Evolutionary conservation across 176 grass and related monocot species (phyloP).

Genomic region (Triticum urartu): DNA sequence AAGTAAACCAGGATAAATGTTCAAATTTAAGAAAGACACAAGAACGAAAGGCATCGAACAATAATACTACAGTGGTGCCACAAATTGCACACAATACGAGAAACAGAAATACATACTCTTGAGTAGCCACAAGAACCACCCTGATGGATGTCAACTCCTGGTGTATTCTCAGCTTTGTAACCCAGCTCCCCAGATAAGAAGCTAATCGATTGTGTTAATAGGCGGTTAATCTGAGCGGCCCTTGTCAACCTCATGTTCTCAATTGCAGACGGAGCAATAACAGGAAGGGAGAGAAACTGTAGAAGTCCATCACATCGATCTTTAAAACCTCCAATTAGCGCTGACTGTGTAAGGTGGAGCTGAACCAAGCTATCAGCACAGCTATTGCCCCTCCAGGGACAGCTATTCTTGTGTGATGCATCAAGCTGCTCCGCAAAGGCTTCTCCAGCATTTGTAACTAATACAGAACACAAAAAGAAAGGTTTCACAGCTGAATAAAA

Average conservation of each 20-base stretch:
- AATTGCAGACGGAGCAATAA: conserved; percentile 80
- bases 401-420: conserved; percentile 60
- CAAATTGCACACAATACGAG: neutral
- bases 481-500: conserved; percentile 39
- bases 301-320: conserved; percentile 91
- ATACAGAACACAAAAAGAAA: conserved; percentile 52
- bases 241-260: conserved; percentile 81
- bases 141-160: conserved; percentile 52
- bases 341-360: conserved; percentile 71
- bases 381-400: conserved; percentile 92
- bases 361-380: conserved; percentile 91
- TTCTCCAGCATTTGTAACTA: conserved; percentile 75
- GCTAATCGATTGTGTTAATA: conserved; percentile 65
- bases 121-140: conserved; percentile 62
- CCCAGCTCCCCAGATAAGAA: conserved; percentile 71
- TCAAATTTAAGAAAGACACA: conserved; percentile 30
- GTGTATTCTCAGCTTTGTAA: conserved; percentile 65
- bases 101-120: conserved; percentile 50
- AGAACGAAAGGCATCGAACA: neutral
- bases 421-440: conserved; percentile 76
- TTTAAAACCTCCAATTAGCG: conserved; percentile 90
- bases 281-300: conserved; percentile 75
- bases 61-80: conserved; percentile 10
- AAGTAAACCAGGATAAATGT: conserved; percentile 26
- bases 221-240: conserved; percentile 57